Conservation (phyloP, 331 rosid genomes). For the Malus hybrid region DNA sequence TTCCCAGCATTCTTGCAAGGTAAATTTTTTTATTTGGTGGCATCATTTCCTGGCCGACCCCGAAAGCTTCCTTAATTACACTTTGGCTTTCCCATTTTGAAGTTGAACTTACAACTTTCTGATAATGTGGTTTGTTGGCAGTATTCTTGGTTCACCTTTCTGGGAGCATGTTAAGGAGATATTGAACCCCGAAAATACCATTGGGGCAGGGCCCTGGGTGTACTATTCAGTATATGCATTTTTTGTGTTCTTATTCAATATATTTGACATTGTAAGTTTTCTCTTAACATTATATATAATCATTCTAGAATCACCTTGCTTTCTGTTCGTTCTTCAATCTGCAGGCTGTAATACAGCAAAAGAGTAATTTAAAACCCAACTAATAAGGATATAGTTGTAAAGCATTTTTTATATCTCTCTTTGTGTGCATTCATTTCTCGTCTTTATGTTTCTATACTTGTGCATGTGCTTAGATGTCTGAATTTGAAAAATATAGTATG, state of each 20-base stretch:
- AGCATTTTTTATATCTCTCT: no score
- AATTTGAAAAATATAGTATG: neutral
- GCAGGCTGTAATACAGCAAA: neutral
- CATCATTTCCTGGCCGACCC: neutral
- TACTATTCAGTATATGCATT: constrained; percentile 84
- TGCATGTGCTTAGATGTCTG: neutral
- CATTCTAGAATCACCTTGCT: neutral
- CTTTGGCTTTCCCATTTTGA: neutral
- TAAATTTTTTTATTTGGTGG: neutral
- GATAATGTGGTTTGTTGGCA: constrained; percentile 36
- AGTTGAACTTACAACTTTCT: constrained; percentile 8
- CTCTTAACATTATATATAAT: neutral
- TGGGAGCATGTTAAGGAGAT: constrained; percentile 87
- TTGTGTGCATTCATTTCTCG: neutral
- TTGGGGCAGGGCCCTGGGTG: constrained; percentile 96
- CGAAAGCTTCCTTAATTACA: neutral
- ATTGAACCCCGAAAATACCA: constrained; percentile 78
- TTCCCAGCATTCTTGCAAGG: constrained; percentile 88
- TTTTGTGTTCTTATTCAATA: constrained; percentile 87
- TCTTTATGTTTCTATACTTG: neutral
- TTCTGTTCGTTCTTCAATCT: neutral
- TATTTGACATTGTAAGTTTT: constrained; percentile 92
- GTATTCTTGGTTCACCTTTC: constrained; percentile 74
- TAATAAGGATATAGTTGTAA: neutral
- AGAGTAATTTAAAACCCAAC: neutral